Conservation (phyloP, 78 protist species). For the Speleostelium caveatum region DNA sequence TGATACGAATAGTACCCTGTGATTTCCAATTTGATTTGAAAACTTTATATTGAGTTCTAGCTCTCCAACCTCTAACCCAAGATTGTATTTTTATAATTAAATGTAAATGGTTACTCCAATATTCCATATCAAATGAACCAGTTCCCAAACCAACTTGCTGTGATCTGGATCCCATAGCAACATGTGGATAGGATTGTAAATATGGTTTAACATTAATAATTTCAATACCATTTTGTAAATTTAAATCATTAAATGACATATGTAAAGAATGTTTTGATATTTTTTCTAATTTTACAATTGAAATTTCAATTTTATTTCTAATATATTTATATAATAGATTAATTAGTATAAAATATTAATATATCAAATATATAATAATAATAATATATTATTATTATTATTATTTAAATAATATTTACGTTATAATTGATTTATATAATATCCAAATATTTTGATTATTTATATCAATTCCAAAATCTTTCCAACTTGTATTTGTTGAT, state of each 20-base stretch:
- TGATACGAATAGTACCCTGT: background rate
- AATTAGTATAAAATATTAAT: background rate
- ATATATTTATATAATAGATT: too few species aligned
- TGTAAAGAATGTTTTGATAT: slow-evolving; percentile 24
- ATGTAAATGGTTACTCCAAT: background rate
- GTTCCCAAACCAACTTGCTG: background rate
- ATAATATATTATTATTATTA: background rate
- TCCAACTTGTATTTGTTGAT: slow-evolving; percentile 47
- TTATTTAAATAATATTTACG: slow-evolving; percentile 16
- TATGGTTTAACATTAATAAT: slow-evolving; percentile 67
- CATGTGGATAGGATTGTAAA: slow-evolving; percentile 27
- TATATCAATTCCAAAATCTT: slow-evolving; percentile 64
- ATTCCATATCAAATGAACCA: too few species aligned
- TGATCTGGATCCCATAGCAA: background rate
- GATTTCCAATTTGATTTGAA: slow-evolving; percentile 31
- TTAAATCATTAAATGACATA: slow-evolving; percentile 12
- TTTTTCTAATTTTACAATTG: slow-evolving; percentile 20
- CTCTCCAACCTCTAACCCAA: slow-evolving; percentile 28
- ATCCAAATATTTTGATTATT: slow-evolving; percentile 34
- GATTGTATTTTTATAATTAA: slow-evolving; percentile 36
- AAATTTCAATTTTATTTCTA: slow-evolving; percentile 63
- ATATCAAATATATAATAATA: background rate
- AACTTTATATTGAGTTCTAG: slow-evolving; percentile 6
- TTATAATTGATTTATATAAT: slow-evolving; percentile 45
- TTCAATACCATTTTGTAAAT: slow-evolving; percentile 16